Evolutionary conservation across 163 green algal species (phyloP).

Genomic region (Chlamydomonas reinhardtii): DNA sequence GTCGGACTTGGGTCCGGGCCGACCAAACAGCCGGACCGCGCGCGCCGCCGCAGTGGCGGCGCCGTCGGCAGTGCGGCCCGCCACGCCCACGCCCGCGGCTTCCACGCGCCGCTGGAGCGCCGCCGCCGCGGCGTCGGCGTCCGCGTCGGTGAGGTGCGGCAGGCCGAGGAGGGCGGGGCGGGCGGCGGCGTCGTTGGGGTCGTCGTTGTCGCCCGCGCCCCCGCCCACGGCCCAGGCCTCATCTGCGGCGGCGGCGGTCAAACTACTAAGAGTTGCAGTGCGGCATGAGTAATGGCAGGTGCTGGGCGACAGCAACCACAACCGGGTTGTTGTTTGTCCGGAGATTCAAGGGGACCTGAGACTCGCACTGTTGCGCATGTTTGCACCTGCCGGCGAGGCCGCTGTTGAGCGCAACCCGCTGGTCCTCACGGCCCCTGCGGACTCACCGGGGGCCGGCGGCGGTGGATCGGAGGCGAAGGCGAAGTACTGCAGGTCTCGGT

Average conservation of each 20-base stretch:
- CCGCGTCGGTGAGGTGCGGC: not conserved
- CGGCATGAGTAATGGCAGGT: too few species aligned
- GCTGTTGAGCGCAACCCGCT: too few species aligned
- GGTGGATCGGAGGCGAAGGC: slow-evolving; percentile 19
- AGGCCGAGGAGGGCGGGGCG: too few species aligned
- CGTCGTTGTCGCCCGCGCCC: not conserved
- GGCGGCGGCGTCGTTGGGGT: not conserved
- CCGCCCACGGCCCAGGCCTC: too few species aligned
- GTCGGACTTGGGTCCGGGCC: not conserved
- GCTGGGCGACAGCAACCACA: too few species aligned
- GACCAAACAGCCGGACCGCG: slow-evolving; percentile 17
- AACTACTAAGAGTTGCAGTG: too few species aligned
- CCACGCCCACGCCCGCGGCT: not conserved
- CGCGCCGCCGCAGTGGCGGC: slow-evolving; percentile 4
- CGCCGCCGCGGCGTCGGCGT: slow-evolving; percentile 1
- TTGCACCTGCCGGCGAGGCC: too few species aligned
- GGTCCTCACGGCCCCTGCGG: too few species aligned
- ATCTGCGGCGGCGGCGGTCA: too few species aligned
- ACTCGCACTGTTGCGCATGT: too few species aligned
- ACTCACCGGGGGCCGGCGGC: not conserved
- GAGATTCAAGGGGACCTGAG: too few species aligned
- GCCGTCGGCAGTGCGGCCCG: not conserved
- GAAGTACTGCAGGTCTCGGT: not conserved
- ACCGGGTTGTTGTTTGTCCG: too few species aligned
- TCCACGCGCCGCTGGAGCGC: not conserved